Evolutionary conservation across 139 green algal genomes (phyloP), one percentile per base, ranked within the genome.

Genomic region (Asterochloris erici): DNA sequence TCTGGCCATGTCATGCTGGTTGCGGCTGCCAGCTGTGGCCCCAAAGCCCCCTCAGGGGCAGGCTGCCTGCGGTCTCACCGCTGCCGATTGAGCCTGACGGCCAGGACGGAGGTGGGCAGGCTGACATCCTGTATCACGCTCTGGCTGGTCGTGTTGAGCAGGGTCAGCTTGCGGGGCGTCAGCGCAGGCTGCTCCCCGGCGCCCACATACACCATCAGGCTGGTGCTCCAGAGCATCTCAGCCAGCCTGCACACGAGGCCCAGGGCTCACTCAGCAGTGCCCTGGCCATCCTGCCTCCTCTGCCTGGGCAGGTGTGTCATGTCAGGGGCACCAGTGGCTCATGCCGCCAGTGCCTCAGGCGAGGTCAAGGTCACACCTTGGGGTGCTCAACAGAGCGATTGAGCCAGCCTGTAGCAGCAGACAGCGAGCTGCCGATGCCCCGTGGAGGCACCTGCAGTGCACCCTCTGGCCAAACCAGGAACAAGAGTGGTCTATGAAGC

Each of bases 201-300:
- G 0, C 94, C 94, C 24, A 95, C 93, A 79, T 90, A 95, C 0
- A 90, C 94, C 75, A 97, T 66, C 28, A 97, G 84, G 84, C 88
- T 94, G 19, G 92, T 96, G 82, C 90, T 94, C 83, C 93, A 97
- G 1, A 97, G 90, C 94, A 97, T 97, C 81, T 96, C 87, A 19
- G 87, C 90, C 19, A 93, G 85, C 63, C 93, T 97, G 91, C 82
- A 79, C 28, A 16, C 19, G n/a, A 54, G 38, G 38, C 38, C 6
- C 38, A 54, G 38, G 38, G 6, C 38, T 54, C 38, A 54, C 6
- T 6, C 38, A 54, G 38, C 38, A 54, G 38, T 54, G 38, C 38
- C 38, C 6, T 54, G 38, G 38, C 38, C 38, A 54, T 54, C 38
- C 6, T 54, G 38, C 6, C 38, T 54, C 38, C 38, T 54, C 38